Evolutionary conservation across 139 green algal genomes (phyloP).

Genomic region (Spirogloea muscicola): DNA sequence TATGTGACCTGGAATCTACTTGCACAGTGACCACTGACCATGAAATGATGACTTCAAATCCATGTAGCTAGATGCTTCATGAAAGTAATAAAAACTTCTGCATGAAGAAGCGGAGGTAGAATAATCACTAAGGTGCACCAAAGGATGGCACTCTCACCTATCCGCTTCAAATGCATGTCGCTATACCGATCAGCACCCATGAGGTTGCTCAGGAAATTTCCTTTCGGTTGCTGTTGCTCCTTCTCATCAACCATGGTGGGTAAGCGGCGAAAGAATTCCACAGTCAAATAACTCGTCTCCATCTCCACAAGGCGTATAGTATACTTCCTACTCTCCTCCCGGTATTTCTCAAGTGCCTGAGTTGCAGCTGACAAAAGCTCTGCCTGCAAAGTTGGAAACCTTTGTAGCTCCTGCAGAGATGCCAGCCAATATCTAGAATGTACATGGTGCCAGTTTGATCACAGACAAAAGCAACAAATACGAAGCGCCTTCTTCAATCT

Average conservation of each 20-base stretch:
- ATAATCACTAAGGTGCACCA: not conserved
- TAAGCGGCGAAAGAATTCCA: slow-evolving; percentile 46
- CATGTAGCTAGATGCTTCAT: not conserved
- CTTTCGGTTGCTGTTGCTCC: not conserved
- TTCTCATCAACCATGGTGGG: slow-evolving; percentile 4
- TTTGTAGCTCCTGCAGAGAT: slow-evolving; percentile 26
- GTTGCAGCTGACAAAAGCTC: slow-evolving; percentile 21
- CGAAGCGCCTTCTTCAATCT: no score
- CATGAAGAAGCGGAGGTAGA: not conserved
- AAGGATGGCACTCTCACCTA: slow-evolving; percentile 27
- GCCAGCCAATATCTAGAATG: not conserved
- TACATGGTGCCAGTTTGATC: not conserved
- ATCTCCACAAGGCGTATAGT: slow-evolving; percentile 44
- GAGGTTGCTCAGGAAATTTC: not conserved
- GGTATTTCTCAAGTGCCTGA: slow-evolving; percentile 24
- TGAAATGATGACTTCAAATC: not conserved
- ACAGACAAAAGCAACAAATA: not conserved
- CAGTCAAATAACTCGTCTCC: slow-evolving; percentile 45
- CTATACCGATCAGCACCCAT: slow-evolving; percentile 11
- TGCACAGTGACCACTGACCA: not conserved
- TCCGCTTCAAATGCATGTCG: slow-evolving; percentile 11
- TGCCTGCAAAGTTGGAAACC: slow-evolving; percentile 27
- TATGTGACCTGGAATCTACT: not conserved
- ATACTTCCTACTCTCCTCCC: slow-evolving; percentile 34
- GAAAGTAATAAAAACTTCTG: not conserved